Evolutionary conservation across 75 land plant genomes (phyloP).

Genomic region (Chamaecyparis obtusa): DNA sequence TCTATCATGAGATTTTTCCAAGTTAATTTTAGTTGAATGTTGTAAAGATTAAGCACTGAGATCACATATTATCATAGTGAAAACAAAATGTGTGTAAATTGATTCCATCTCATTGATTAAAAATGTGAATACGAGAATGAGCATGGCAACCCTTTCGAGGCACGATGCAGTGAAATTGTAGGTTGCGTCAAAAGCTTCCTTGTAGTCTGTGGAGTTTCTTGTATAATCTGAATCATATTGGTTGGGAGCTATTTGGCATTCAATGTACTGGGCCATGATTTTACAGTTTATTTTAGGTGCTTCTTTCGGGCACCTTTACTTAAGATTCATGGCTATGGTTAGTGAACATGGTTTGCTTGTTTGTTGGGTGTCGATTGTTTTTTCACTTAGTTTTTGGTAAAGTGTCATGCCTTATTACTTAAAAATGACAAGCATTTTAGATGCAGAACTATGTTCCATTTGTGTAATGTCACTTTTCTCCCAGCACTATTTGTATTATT

Average conservation of each 20-base stretch:
- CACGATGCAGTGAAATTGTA: not conserved
- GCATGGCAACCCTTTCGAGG: not conserved
- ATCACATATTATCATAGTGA: not conserved
- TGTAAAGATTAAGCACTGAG: not conserved
- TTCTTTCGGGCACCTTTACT: not conserved
- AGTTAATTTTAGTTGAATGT: not conserved
- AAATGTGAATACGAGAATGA: not conserved
- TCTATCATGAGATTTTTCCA: not conserved
- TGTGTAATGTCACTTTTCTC: no score
- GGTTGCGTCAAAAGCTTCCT: not conserved
- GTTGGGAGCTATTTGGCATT: not conserved
- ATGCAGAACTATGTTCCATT: not conserved
- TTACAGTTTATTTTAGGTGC: no score
- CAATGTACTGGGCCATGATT: not conserved
- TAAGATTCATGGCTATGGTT: not conserved
- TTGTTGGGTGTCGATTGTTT: no score
- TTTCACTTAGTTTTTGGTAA: no score
- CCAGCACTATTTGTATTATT: no score
- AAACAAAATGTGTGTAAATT: not conserved
- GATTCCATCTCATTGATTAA: not conserved
- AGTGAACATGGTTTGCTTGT: not conserved
- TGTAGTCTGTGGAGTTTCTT: not conserved
- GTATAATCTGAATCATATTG: not conserved
- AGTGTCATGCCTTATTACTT: no score
- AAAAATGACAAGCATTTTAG: not conserved